phyloP scores from a whole-genome alignment of 306 rosid genomes.

The Dryas alaskensis region DNA sequence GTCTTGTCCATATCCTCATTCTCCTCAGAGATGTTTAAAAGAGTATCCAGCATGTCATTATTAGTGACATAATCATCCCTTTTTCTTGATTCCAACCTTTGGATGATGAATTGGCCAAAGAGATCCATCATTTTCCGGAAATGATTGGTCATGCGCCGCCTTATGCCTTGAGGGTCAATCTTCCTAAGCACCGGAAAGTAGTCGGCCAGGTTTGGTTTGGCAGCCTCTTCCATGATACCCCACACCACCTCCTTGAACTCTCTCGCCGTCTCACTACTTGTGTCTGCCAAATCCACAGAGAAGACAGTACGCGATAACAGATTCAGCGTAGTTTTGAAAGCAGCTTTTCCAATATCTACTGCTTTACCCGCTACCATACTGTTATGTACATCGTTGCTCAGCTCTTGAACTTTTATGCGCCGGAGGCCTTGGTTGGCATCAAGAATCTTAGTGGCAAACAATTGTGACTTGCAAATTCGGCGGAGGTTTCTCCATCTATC shows the following conservation, averaged over 20 bases:
- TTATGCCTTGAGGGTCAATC: too few species aligned
- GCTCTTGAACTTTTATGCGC: conserved; percentile 13
- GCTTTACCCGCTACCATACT: not conserved
- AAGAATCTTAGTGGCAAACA: not conserved
- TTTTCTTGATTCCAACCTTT: not conserved
- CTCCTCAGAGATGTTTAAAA: too few species aligned
- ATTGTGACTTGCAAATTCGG: not conserved
- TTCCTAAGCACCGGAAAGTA: too few species aligned
- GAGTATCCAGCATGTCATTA: too few species aligned
- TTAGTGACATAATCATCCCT: too few species aligned
- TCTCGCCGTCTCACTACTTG: not conserved
- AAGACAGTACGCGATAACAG: conserved; percentile 15
- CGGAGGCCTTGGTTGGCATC: not conserved
- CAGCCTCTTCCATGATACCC: too few species aligned
- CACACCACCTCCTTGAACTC: not conserved
- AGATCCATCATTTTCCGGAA: not conserved
- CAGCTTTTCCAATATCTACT: conserved; percentile 15
- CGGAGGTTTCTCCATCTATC: conserved; percentile 18
- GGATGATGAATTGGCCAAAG: not conserved
- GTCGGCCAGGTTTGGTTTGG: too few species aligned
- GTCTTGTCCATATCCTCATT: too few species aligned
- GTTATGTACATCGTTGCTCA: not conserved
- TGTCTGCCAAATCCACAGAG: not conserved
- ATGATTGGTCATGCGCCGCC: not conserved
- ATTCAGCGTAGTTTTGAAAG: conserved; percentile 15